Evolutionary conservation across 306 rosid genomes (phyloP), one percentile per base, ranked within the genome.

Genomic region (Quercus rubra): DNA sequence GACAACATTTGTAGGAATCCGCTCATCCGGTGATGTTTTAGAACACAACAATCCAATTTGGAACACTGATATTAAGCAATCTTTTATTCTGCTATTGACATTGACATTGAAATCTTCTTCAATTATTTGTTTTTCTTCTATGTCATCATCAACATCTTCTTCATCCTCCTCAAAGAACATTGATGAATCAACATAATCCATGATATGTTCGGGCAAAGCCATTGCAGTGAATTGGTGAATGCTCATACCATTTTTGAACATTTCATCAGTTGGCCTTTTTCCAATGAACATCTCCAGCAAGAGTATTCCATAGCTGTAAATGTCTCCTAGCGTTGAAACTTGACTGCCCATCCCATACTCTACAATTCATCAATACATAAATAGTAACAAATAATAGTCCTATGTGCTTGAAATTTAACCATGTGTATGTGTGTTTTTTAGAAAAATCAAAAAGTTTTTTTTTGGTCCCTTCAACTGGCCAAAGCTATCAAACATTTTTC

Each of bases 1-100:
- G 6, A 80, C 85, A 19, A 20, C 27, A 54, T 33, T 71, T 77
- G 82, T 79, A 6, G 46, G 55, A 66, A 85, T 51, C 74, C 85
- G 30, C 54, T 87, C 83, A 43, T 21, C 8, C 20, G 87, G 87
- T 28, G 14, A 28, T 74, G 51, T 75, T 73, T 77, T 46, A 46
- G 92, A 84, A 83, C 90, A 91, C 38, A 82, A 80, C 9, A 88
- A 52, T 49, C 93, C 97, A 61, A 86, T 73, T 61, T 76, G 80
- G 81, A 83, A 66, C 73, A 89, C 5, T 4, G 85, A 81, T n/a
- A 78, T 77, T 77, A 84, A 30, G 74, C 87, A 79, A 33, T 86
- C 83, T 19, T 87, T 84, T 67, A 81, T 52, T 51, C 19, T 70
- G 25, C 63, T 43, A 59, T 30, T 80, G 54, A 17, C 76, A 5